Base-by-base conservation (phyloP, 441 rosid genomes). In the Flueggea neowawraea region DNA sequence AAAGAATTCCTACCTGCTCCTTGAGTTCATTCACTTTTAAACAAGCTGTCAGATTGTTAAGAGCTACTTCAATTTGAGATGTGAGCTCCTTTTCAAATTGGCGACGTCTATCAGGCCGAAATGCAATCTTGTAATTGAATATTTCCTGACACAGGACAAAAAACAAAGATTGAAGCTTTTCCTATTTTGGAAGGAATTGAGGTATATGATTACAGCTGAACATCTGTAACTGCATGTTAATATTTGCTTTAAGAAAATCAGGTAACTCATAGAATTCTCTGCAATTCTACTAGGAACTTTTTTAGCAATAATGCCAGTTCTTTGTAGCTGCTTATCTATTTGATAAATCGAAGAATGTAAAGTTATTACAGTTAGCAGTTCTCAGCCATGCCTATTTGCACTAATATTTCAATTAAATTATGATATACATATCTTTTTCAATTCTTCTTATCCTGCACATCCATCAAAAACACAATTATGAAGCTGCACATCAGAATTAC, bases 41-140 rank as follows among this genome's bases (percentile, higher is more conserved):
- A 72, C 99, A 95, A 71, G 89, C 93, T 53, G 90, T 82, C 78
- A 95, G 80, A 70, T 90, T 81, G 75, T 69, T 81, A 67, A 92
- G 88, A 57, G 92, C 94, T 33, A 82, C 78, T 65, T 92, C 96
- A 79, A 88, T 88, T 78, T 95, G 93, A 64, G 90, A 80, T 68
- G 91, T 85, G 69, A 95, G 88, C 77, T 90, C 99, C 56, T 85
- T 88, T 73, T 87, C 98, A 70, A 92, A 95, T 52, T 88, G 95
- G 67, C 98, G 94, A 48, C 98, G 90, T 61, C 97, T 85, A 72
- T 95, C 98, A 14, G 98, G 97, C 66, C 96, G 99, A 75, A 98
- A 97, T 36, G 99, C 97, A 72, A 95, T 95, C 83, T 95, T 95
- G 78, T 90, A 88, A 86, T 95, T 95, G 81, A 73, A 88, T 41